Evolutionary conservation across 1,139 yeast species (phyloP).

Genomic region (Yamadazyma conglobata): DNA sequence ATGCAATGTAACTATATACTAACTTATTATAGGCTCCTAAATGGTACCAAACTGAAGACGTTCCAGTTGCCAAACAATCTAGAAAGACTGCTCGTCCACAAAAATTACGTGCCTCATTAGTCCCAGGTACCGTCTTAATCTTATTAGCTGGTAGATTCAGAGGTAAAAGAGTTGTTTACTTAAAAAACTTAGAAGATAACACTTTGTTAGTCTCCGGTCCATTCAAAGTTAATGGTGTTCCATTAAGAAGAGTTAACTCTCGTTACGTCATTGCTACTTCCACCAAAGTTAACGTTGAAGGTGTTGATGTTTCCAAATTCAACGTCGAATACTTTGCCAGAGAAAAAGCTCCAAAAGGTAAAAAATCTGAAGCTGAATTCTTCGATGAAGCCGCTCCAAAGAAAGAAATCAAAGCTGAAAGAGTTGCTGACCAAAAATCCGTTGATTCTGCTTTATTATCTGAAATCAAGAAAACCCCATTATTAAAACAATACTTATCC

Average conservation of each 20-base stretch:
- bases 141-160: constrained; percentile 99
- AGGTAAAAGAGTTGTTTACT: constrained; percentile 99
- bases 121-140: constrained; percentile 98
- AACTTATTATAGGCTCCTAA: constrained; percentile 69
- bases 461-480: constrained; percentile 96
- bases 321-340: constrained; percentile 96
- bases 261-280: constrained; percentile 99
- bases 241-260: constrained; percentile 98
- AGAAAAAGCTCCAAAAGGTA: constrained; percentile 75
- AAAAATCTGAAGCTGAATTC: constrained; percentile 92
- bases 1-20: no score
- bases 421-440: constrained; percentile 96
- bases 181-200: constrained; percentile 98
- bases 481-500: constrained; percentile 96
- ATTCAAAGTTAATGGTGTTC: constrained; percentile 99
- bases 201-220: constrained; percentile 98
- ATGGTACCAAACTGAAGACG: constrained; percentile 96
- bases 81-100: constrained; percentile 95
- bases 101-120: constrained; percentile 94
- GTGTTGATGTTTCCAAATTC: constrained; percentile 89
- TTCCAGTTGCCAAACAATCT: constrained; percentile 77
- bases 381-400: constrained; percentile 85
- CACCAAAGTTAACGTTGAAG: constrained; percentile 77
- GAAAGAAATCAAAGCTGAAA: constrained; percentile 89
- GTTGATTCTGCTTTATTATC: constrained; percentile 93